Base-by-base conservation (phyloP, 1,284 basidiomycete genomes). In the Trichosporon coremiiforme region DNA sequence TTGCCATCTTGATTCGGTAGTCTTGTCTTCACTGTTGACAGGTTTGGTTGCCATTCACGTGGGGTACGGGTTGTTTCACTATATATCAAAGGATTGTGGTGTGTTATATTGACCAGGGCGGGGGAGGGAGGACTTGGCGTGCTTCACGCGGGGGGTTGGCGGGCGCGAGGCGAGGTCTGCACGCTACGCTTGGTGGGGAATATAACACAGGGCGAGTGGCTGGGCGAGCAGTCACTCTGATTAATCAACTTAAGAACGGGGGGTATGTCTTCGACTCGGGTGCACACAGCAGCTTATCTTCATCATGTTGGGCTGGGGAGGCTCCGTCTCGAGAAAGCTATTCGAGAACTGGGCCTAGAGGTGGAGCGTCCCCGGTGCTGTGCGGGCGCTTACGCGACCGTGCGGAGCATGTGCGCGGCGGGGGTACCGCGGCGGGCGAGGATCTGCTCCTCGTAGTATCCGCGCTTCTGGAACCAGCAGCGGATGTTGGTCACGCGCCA, bases 401-500 rank as follows among this genome's bases (percentile, higher is more conserved):
- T n/a, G 9, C 57, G 57, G 31, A 33, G 29, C 29, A 35, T 33
- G 13, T 33, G 13, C 31, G 31, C 57, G 57, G 31, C 57, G 31
- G 57, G 31, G 15, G 57, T 60, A 7, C 57, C 57, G 57, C 57
- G 57, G 57, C 57, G 57, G 15, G 12, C 53, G 53, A 55, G 29
- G 57, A 60, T 60, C 57, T 57, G 13, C 55, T 60, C 57, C 57
- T 60, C 57, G 57, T 60, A 60, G 57, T 33, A 60, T 29, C 57
- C 57, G 10, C 57, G 29, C 17, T 31, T 31, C 57, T 60, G 29
- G 57, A 60, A 60, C 57, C 57, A 60, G 31, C 57, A 60, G 29
- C 29, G 31, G 57, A 33, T n/a, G 57, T 60, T 60, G 57, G 57
- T 60, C 57, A 60, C 20, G 29, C 57, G 57, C 57, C 57, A 60